Percentiles rank a stretch among this genome's conserved stretches.
phyloP scores from a whole-genome alignment of 2,329 filamentous ascomycete genomes.

The Hymenoscyphus scutula region DNA sequence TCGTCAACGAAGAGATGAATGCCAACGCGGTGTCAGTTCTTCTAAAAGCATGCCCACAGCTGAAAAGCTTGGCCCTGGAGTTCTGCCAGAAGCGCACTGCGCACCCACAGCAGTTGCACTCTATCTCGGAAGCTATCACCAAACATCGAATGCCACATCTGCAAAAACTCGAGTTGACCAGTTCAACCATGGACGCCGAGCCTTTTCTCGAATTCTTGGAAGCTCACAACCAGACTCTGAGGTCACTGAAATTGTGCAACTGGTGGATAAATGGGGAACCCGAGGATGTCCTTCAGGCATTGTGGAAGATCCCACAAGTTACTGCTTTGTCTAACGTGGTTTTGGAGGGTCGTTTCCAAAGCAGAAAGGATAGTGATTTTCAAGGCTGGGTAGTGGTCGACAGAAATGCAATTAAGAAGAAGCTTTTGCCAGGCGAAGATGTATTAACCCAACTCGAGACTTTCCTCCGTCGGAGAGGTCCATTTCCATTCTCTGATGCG shows the following conservation, averaged over 20 bases:
- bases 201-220: neutral
- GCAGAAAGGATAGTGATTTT: neutral
- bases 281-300: neutral
- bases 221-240: neutral
- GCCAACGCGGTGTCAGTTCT: neutral
- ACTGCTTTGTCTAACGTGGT: neutral
- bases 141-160: neutral
- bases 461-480: neutral
- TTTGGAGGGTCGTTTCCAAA: neutral
- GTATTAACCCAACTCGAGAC: neutral
- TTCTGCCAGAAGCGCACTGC: neutral
- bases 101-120: neutral
- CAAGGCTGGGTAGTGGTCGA: neutral
- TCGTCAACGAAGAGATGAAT: neutral
- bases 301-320: neutral
- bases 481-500: neutral
- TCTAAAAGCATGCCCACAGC: neutral
- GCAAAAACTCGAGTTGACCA: neutral
- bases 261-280: neutral
- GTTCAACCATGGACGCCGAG: neutral
- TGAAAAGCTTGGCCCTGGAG: neutral
- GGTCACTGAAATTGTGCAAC: neutral
- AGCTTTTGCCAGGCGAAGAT: neutral
- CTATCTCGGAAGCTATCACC: neutral
- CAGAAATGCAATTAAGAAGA: neutral